Conservation (phyloP, 2,329 filamentous ascomycete genomes). For the Cryphonectria nitschkei region DNA sequence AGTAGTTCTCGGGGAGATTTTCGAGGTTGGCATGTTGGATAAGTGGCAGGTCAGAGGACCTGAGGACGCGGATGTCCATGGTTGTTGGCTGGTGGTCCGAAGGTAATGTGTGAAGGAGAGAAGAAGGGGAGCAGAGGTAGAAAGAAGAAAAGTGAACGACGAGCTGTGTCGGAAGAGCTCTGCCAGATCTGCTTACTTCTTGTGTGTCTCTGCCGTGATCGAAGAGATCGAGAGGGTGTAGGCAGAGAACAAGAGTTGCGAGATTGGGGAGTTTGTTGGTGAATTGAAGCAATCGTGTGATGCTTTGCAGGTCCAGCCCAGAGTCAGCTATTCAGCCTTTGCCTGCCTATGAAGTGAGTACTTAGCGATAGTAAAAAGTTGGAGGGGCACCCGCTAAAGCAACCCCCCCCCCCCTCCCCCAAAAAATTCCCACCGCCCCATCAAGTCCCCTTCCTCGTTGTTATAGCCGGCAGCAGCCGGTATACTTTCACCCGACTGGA, state of each 20-base stretch:
- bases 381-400: conserved; percentile 5
- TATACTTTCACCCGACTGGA: conserved; percentile 29
- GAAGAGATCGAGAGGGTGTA: not conserved
- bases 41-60: conserved; percentile 80
- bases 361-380: not conserved
- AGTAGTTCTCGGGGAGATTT: conserved; percentile 99
- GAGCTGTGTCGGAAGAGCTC: not conserved
- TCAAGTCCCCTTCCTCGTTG: not conserved
- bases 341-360: not conserved
- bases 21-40: conserved; percentile 99
- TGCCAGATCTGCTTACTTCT: not conserved
- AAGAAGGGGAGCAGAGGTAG: not conserved
- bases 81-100: conserved; percentile 32
- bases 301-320: not conserved
- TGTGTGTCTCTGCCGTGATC: not conserved
- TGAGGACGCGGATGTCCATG: conserved; percentile 92
- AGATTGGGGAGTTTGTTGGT: not conserved
- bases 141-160: not conserved
- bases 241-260: not conserved
- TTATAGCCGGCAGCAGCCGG: conserved; percentile 17
- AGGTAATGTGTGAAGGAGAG: not conserved
- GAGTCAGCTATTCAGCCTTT: not conserved
- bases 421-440: not conserved
- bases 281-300: not conserved
- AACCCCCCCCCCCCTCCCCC: not conserved